These are phyloP conservation scores for Incumbomyces delicatus DNA, from an alignment of 2,329 filamentous ascomycete genomes.

Conservation along the genomic window DNA sequence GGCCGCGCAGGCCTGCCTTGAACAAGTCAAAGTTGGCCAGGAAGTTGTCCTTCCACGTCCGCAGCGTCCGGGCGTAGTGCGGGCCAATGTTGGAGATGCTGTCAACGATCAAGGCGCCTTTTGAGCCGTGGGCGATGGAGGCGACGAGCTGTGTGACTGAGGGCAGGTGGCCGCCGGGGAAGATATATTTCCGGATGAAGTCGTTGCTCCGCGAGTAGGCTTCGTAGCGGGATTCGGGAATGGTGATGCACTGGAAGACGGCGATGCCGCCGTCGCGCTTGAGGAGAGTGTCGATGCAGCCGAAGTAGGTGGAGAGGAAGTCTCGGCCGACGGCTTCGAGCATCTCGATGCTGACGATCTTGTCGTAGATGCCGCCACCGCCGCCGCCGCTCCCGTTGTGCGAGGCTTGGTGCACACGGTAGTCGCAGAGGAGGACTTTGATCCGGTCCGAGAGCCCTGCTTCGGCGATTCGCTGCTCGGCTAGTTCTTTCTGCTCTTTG, in stretches of 20 bases:
- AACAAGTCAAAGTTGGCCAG: slow-evolving; percentile 33
- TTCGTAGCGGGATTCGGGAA: slow-evolving; percentile 59
- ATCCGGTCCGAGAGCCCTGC: slow-evolving; percentile 54
- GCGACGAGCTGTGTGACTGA: slow-evolving; percentile 47
- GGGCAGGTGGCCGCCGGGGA: slow-evolving; percentile 64
- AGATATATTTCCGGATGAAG: slow-evolving; percentile 69
- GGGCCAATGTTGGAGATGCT: slow-evolving; percentile 62
- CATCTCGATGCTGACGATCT: slow-evolving; percentile 69
- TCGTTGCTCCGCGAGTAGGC: slow-evolving; percentile 58
- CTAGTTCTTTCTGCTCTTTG: slow-evolving; percentile 58
- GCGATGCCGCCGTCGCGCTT: slow-evolving; percentile 50
- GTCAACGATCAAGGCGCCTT: slow-evolving; percentile 56
- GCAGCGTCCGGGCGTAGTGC: slow-evolving; percentile 60
- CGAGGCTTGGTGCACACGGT: slow-evolving; percentile 51
- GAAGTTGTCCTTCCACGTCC: slow-evolving; percentile 60
- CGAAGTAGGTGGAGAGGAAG: slow-evolving; percentile 59
- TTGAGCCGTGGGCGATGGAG: slow-evolving; percentile 50
- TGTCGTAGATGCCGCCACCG: slow-evolving; percentile 49
- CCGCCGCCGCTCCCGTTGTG: no score
- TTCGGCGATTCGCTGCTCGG: slow-evolving; percentile 53
- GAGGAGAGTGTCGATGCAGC: slow-evolving; percentile 42
- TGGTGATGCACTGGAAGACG: slow-evolving; percentile 68
- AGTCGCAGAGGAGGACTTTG: slow-evolving; percentile 58
- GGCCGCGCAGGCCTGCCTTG: slow-evolving; percentile 49
- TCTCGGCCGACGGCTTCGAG: slow-evolving; percentile 62